Evolutionary conservation across 2,329 filamentous ascomycete species (phyloP), one percentile per base, ranked within the genome.

Genomic region (Macrophomina phaseolina): DNA sequence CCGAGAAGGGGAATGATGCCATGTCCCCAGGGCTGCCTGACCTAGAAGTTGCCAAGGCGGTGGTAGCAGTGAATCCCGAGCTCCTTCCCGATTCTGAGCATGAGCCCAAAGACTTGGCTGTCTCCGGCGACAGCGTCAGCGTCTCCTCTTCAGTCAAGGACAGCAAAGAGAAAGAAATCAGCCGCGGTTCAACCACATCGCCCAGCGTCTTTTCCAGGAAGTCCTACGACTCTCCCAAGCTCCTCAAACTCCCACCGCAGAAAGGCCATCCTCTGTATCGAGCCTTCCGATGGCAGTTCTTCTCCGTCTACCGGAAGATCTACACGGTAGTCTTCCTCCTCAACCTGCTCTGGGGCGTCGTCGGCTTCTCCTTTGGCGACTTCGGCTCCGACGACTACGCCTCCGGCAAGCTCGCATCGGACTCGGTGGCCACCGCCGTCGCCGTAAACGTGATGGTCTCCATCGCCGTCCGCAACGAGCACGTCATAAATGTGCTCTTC

Each of bases 371-470:
- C 2, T 18, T 53, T 18, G 28, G 38, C 36, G 12, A 34, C 38
- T 62, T 63, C 16, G 48, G 49, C 18, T 38, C 34, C 16, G 18
- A 18, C 38, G n/a, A 38, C 51, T 56, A 52, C 63, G 51, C n/a
- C 8, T 48, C 63, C 3, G 38, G 63, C 9, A 48, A 36, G 23
- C 32, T 46, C 11, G 49, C 28, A 3, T 65, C 63, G 12, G 48
- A 62, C 34, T 16, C 30, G 3, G 38, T 77, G 28, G 70, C 75
- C 36, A 75, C 73, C 9, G 68, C 74, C 1, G 73, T 76, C 5
- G 76, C 76, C 5, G 69, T 73, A 12, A 80, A 81, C 67, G 70
- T 76, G 49, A 64, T 76, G 12, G 56, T 73, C 16, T 70, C 73
- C 2, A 74, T 76, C 36, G 62, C 74, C 36, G 60, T 75, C 52